Evolutionary conservation across 2,329 filamentous ascomycete genomes (phyloP).

Genomic region (Aspergillus neotritici): DNA sequence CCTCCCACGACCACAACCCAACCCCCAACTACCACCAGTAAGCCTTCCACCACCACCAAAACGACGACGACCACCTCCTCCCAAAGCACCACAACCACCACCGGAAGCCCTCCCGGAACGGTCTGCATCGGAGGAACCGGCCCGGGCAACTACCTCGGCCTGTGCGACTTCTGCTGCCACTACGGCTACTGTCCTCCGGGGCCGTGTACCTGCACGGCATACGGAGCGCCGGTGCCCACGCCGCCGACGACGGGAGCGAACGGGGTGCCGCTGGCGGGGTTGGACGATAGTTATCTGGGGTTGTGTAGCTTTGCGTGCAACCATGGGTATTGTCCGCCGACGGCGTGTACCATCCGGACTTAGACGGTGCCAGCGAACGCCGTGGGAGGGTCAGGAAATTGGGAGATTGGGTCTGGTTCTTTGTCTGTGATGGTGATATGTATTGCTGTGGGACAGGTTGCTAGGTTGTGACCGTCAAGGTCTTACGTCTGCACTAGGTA

Average conservation of each 20-base stretch:
- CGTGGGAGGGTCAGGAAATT: no score
- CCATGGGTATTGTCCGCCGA: constrained; percentile 43
- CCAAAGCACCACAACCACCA: no score
- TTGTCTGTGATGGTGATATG: no score
- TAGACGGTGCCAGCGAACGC: no score
- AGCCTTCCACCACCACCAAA: no score
- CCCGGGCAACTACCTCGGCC: constrained; percentile 24
- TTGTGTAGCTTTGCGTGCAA: constrained; percentile 46
- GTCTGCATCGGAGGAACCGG: constrained; percentile 25
- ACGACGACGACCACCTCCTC: no score
- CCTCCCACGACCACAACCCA: no score
- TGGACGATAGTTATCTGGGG: constrained; percentile 37
- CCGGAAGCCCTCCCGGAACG: constrained; percentile 8
- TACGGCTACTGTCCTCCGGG: constrained; percentile 29
- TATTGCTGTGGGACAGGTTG: no score
- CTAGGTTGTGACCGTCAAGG: no score
- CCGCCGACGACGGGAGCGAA: constrained; percentile 20
- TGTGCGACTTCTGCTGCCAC: constrained; percentile 27
- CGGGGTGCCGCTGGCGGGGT: constrained; percentile 16
- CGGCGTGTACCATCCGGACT: constrained; percentile 13
- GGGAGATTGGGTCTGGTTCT: no score
- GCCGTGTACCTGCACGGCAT: constrained; percentile 26
- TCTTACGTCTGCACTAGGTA: no score
- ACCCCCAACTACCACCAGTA: no score
- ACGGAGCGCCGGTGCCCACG: constrained; percentile 16